Evolutionary conservation across 129 eudicot genomes (phyloP), one percentile per base, ranked within the genome.

Genomic region (carrot (Daucus carota)): DNA sequence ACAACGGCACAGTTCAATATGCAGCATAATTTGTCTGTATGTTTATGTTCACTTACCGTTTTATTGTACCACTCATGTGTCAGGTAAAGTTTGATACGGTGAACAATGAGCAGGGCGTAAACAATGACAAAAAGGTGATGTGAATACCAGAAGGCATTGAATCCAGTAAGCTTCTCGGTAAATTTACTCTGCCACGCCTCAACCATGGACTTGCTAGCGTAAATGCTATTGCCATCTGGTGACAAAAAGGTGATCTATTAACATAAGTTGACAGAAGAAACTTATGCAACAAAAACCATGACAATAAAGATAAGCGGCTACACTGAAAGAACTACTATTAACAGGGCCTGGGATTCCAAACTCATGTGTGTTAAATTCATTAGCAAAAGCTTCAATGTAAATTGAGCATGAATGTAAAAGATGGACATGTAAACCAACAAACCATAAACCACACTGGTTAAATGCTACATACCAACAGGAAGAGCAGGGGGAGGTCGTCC

Each of bases 151-250:
- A 93, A 93, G 80, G 92, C 88, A 59, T 93, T 93, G 78, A 88
- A 93, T 18, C 98, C 98, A 1, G 97, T 88, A 63, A 90, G 85
- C 62, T 88, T 85, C 83, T 87, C 76, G 98, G 98, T 60, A 88
- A 72, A 33, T 80, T 83, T 2, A 86, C 80, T 63, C 62, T 83
- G 47, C 83, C 79, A 52, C 92, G 82, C 43, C 98, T 86, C 70
- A 87, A 74, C 97, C 87, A 81, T 29, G 90, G 90, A n/a, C 85
- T 69, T 31, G 98, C 98, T 11, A 93, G 77, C 1, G 96, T 85
- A 85, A 93, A 93, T 76, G 97, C 96, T 73, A 93, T 88, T 24
- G 96, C 86, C 97, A 93, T 93, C 68, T n/a, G n/a, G n/a, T n/a
- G n/a, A n/a, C n/a, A n/a, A n/a, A n/a, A n/a, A n/a, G n/a, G n/a